phyloP scores from a whole-genome alignment of 106 monocot genomes.

The Dendrobium catenatum region DNA sequence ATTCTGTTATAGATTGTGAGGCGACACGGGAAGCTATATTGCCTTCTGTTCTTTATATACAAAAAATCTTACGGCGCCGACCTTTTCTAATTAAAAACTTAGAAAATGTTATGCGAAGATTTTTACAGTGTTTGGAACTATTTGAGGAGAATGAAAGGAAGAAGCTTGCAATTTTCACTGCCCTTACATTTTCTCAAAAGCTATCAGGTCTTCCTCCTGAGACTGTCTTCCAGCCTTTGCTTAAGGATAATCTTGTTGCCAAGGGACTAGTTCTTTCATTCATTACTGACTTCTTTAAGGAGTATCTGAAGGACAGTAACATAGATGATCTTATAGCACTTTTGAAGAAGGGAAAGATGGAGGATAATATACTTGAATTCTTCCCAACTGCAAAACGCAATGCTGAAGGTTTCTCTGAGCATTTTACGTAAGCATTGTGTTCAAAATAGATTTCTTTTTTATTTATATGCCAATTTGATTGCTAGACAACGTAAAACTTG shows the following conservation, averaged over 20 bases:
- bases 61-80: conserved; percentile 76
- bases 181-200: conserved; percentile 97
- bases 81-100: conserved; percentile 97
- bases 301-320: conserved; percentile 73
- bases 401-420: conserved; percentile 75
- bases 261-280: conserved; percentile 94
- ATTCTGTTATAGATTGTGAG: conserved; percentile 81
- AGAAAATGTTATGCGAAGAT: conserved; percentile 84
- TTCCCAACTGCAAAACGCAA: conserved; percentile 80
- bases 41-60: conserved; percentile 87
- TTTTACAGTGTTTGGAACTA: conserved; percentile 77
- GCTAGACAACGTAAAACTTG: too few species aligned
- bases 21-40: conserved; percentile 81
- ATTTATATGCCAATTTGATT: neutral
- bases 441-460: neutral
- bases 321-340: conserved; percentile 89
- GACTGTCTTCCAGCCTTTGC: conserved; percentile 88
- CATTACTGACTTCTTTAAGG: conserved; percentile 92
- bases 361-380: conserved; percentile 87
- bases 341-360: conserved; percentile 86
- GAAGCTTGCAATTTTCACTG: conserved; percentile 89
- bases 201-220: conserved; percentile 89
- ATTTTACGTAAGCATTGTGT: conserved; percentile 65
- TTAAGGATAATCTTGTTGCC: conserved; percentile 94
- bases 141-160: conserved; percentile 61